Evolutionary conservation across 169 alveolate species (phyloP).

Genomic region (Plasmodium adleri): DNA sequence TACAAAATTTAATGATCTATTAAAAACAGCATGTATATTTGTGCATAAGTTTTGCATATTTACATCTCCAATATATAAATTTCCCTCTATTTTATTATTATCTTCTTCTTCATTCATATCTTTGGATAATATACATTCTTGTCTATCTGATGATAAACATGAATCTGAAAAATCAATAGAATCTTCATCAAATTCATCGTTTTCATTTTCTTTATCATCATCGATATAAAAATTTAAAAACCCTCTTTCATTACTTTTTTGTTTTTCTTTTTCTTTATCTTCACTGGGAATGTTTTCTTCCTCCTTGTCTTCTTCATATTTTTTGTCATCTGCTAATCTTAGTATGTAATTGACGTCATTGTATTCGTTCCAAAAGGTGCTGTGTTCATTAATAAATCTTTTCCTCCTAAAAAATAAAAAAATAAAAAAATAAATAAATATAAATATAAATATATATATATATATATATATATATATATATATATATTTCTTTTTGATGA

Average conservation of each 20-base stretch:
- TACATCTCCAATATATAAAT: conserved; percentile 67
- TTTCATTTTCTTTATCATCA: conserved; percentile 2
- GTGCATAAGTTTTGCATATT: conserved; percentile 25
- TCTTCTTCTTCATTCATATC: conserved; percentile 6
- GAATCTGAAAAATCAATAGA: background rate
- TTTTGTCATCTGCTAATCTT: background rate
- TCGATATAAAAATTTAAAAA: conserved; percentile 14
- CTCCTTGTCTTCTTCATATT: conserved; percentile 3
- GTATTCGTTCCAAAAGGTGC: conserved; percentile 71
- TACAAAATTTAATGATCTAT: conserved; percentile 17
- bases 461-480: background rate
- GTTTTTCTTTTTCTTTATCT: conserved; percentile 2
- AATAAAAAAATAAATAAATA: background rate
- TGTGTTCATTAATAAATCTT: conserved; percentile 65
- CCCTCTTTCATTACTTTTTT: background rate
- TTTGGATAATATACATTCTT: background rate
- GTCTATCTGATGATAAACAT: conserved; percentile 5
- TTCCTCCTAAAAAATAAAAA: conserved; percentile 26
- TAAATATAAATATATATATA: background rate
- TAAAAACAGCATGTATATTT: conserved; percentile 10
- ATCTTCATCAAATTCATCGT: conserved; percentile 6
- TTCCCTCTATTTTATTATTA: conserved; percentile 22
- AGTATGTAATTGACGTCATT: conserved; percentile 40
- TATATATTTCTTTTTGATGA: background rate
- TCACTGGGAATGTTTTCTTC: background rate